These are phyloP conservation scores for Hemileccinum impolitum DNA, from an alignment of 768 basidiomycete species.

Conservation along the genomic window DNA sequence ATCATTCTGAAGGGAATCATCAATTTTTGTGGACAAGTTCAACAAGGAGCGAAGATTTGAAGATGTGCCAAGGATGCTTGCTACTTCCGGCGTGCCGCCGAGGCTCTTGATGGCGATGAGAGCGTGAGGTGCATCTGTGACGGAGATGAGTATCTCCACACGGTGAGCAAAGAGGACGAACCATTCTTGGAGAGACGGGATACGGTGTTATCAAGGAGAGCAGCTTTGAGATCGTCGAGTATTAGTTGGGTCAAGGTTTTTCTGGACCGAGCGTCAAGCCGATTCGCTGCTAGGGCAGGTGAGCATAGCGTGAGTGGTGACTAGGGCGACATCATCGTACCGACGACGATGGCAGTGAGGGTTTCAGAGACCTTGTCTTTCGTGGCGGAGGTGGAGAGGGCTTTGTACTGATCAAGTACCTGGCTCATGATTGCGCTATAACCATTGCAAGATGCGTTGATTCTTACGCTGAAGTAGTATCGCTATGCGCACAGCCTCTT, in stretches of 20 bases:
- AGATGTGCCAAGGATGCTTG: constrained; percentile 52
- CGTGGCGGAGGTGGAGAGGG: constrained; percentile 13
- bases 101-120: constrained; percentile 72
- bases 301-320: constrained; percentile 13
- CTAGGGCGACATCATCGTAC: constrained; percentile 10
- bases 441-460: background rate
- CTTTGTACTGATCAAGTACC: constrained; percentile 15
- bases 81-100: constrained; percentile 67
- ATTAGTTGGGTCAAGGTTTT: constrained; percentile 54
- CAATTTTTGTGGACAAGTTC: constrained; percentile 46
- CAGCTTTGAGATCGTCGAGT: constrained; percentile 53
- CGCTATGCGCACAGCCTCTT: constrained; percentile 15
- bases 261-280: constrained; percentile 42
- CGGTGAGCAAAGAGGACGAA: constrained; percentile 27
- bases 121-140: constrained; percentile 62
- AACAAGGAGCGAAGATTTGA: constrained; percentile 59
- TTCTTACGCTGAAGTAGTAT: background rate
- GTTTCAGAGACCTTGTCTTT: constrained; percentile 1
- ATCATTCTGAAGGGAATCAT: constrained; percentile 59
- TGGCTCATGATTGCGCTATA: constrained; percentile 12
- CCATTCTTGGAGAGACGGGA: constrained; percentile 55
- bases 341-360: constrained; percentile 14
- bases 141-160: constrained; percentile 2
- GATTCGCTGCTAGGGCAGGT: constrained; percentile 16
- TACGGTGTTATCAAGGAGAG: constrained; percentile 36